These are phyloP conservation scores for Fusarium incarnatum DNA, from an alignment of 2,329 filamentous ascomycete species.

Conservation along the genomic window DNA sequence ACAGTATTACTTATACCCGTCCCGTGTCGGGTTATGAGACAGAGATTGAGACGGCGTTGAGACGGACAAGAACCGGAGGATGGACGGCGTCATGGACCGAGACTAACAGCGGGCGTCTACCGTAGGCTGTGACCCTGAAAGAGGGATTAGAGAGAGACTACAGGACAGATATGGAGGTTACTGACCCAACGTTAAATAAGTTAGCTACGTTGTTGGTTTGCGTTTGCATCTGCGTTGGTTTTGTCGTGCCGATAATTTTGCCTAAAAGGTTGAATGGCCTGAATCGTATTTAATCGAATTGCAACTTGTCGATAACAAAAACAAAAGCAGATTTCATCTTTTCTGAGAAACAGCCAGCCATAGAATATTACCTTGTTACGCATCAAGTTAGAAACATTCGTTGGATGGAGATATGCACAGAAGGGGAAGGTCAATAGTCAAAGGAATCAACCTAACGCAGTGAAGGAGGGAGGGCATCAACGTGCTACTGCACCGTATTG, in stretches of 20 bases:
- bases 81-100: conserved; percentile 11
- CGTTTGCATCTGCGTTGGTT: background rate
- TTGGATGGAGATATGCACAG: conserved; percentile 27
- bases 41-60: conserved; percentile 20
- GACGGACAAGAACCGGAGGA: conserved; percentile 20
- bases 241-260: background rate
- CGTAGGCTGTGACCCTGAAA: conserved; percentile 2
- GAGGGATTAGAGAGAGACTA: conserved; percentile 4
- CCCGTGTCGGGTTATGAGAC: background rate
- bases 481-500: background rate
- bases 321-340: background rate
- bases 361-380: background rate
- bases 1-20: conserved; percentile 2
- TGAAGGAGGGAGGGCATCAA: conserved; percentile 14
- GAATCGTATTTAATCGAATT: background rate
- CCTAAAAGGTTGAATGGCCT: background rate
- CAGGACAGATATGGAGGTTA: background rate
- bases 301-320: background rate
- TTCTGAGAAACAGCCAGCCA: background rate
- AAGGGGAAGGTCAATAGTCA: conserved; percentile 32
- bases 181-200: background rate
- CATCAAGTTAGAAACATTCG: background rate
- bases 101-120: conserved; percentile 14
- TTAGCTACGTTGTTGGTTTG: background rate
- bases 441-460: conserved; percentile 16